Conservation (phyloP, 352 stramenopile species). For the Blastocystis sp. region DNA sequence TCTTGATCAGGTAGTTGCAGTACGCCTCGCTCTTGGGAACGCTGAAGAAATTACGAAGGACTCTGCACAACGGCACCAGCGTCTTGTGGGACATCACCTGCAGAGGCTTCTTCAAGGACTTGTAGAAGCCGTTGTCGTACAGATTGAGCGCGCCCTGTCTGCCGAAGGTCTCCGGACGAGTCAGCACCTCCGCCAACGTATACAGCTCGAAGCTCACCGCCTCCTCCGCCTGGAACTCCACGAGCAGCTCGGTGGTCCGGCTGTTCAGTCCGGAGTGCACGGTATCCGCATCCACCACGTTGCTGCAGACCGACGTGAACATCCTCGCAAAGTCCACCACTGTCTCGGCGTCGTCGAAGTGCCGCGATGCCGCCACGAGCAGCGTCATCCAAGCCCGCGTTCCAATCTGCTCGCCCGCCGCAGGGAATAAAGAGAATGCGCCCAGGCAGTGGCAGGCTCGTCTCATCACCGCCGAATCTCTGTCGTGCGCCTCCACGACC, state of each 20-base stretch:
- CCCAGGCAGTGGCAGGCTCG: not conserved
- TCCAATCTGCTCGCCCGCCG: not conserved
- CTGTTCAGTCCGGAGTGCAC: constrained; percentile 18
- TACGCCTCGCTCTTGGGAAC: not conserved
- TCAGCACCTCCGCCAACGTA: constrained; percentile 28
- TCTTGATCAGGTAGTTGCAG: constrained; percentile 62
- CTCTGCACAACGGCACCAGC: constrained; percentile 2
- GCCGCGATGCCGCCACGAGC: not conserved
- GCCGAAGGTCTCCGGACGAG: not conserved
- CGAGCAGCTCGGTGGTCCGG: not conserved
- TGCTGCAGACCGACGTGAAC: constrained; percentile 16
- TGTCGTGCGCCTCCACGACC: not conserved
- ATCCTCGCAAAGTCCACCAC: constrained; percentile 19
- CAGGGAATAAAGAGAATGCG: constrained; percentile 6
- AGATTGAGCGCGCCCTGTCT: constrained; percentile 4
- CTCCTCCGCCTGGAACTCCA: constrained; percentile 55
- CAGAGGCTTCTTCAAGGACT: constrained; percentile 41
- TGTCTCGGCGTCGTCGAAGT: not conserved
- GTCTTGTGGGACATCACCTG: not conserved
- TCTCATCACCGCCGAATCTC: not conserved
- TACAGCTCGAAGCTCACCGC: constrained; percentile 16
- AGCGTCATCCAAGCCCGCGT: constrained; percentile 21
- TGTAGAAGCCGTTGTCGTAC: constrained; percentile 52
- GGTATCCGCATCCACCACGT: not conserved
- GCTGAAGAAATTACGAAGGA: constrained; percentile 47